Base-by-base conservation (phyloP, 2,329 filamentous ascomycete species). In the Tolypocladium album region DNA sequence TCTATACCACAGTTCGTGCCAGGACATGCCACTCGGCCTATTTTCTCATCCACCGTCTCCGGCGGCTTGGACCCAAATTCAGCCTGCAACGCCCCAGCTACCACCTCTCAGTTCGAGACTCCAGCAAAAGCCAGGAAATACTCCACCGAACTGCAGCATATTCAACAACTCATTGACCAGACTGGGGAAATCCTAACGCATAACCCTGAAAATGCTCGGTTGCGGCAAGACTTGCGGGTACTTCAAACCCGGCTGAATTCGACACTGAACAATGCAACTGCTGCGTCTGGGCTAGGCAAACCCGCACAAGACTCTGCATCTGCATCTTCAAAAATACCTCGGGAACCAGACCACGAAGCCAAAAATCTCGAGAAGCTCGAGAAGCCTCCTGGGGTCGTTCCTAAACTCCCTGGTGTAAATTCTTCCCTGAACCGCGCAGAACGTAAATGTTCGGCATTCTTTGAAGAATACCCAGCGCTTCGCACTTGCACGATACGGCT, bases 211-310 rank as follows among this genome's bases (percentile, higher is more conserved):
- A 63, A 70, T 34, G 27, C 39, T 15, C 47, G 59, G 2, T 58
- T 74, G n/a, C 66, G 66, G 20, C 59, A 59, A 8, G 64, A 70
- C 11, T 50, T 69, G 42, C 62, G 67, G 12, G 60, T 53, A n/a
- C 63, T 73, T 2, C 72, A 73, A 57, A 58, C 66, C 43, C 61
- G 66, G 52, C 66, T 74, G 31, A 72, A 74, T 52, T 50, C 57
- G 24, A 65, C 66, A 4, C 38, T 74, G 31, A 69, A 74, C 59
- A 61, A 62, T n/a, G 66, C 64, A 8, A 68, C 66, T 17, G 60
- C 61, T 13, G 52, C 53, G 6, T n/a, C 38, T 22, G 47, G 15
- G 24, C 27, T 36, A 1, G n/a, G 9, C 12, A 36, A 22, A 15
- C 9, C 9, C 4, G 31, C 50, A 22, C 17, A 55, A 1, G 8